Evolutionary conservation across 2,329 filamentous ascomycete species (phyloP).

Genomic region (Penicillium sp.): DNA sequence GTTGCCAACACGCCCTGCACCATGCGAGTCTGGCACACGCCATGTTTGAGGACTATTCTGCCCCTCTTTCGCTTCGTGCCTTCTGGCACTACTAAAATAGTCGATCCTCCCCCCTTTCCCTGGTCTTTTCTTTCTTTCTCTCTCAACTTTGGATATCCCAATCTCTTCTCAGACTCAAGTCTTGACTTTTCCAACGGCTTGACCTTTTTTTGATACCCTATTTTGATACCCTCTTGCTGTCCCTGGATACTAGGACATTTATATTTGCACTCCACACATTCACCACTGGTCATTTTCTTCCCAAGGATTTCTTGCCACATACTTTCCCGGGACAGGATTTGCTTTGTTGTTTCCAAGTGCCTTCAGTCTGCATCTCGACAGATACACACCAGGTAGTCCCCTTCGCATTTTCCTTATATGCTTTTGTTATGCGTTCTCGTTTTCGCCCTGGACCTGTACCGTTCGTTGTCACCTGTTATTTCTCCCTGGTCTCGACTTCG

Average conservation of each 20-base stretch:
- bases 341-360: conserved; percentile 29
- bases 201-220: conserved; percentile 4
- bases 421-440: conserved; percentile 19
- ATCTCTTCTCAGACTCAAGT: conserved; percentile 8
- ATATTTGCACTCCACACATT: conserved; percentile 1
- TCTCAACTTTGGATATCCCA: conserved; percentile 17
- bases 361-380: conserved; percentile 21
- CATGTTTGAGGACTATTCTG: conserved; percentile 14
- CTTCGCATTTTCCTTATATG: conserved; percentile 31
- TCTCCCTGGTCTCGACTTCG: conserved; percentile 10
- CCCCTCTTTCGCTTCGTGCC: conserved; percentile 7
- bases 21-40: conserved; percentile 20
- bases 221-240: conserved; percentile 1
- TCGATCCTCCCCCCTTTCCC: conserved; percentile 14
- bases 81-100: conserved; percentile 20
- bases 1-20: conserved; percentile 22
- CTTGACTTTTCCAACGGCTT: conserved; percentile 1
- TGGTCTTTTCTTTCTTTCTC: conserved; percentile 10
- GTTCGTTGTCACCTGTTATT: conserved; percentile 9
- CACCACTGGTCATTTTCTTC: conserved; percentile 23
- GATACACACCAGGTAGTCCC: conserved; percentile 41
- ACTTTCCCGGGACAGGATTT: conserved; percentile 32
- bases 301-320: conserved; percentile 27
- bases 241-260: conserved; percentile 14
- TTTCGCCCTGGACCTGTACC: conserved; percentile 18